Conservation (phyloP, 2,329 filamentous ascomycete species). For the Xylariaceae sp. region DNA sequence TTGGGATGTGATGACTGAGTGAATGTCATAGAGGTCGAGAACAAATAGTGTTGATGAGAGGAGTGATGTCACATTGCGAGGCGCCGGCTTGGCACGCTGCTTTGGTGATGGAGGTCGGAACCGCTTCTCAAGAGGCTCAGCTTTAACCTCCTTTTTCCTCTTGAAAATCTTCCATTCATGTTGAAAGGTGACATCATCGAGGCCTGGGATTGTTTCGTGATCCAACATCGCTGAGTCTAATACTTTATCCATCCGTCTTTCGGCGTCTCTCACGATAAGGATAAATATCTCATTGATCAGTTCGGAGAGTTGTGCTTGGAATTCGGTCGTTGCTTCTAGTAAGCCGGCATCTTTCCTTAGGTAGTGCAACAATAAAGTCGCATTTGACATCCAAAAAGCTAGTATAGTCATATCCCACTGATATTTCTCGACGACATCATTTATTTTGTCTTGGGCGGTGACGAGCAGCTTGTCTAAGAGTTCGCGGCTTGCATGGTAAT, state of each 20-base stretch:
- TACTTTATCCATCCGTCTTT: conserved; percentile 94
- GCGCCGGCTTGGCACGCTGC: conserved; percentile 87
- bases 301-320: conserved; percentile 91
- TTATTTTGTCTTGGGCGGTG: conserved; percentile 94
- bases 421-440: conserved; percentile 90
- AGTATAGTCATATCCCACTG: conserved; percentile 99
- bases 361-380: conserved; percentile 93
- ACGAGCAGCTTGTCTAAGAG: conserved; percentile 81
- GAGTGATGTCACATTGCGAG: conserved; percentile 93
- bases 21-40: conserved; percentile 97
- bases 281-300: conserved; percentile 99
- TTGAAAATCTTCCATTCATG: conserved; percentile 99
- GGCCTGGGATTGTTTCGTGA: conserved; percentile 96
- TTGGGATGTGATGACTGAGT: conserved; percentile 93
- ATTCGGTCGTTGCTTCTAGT: conserved; percentile 80
- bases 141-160: conserved; percentile 86
- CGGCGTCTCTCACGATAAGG: conserved; percentile 93
- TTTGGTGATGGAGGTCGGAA: conserved; percentile 94
- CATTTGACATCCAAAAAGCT: conserved; percentile 98
- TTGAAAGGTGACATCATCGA: conserved; percentile 95
- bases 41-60: conserved; percentile 96
- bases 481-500: conserved; percentile 91
- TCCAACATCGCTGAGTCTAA: conserved; percentile 93
- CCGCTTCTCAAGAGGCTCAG: conserved; percentile 88
- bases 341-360: conserved; percentile 91